Percentiles rank a stretch among this genome's conserved stretches.
Evolutionary conservation across 2,329 filamentous ascomycete species (phyloP).

Genomic region (Chaetoscypha palmicola): DNA sequence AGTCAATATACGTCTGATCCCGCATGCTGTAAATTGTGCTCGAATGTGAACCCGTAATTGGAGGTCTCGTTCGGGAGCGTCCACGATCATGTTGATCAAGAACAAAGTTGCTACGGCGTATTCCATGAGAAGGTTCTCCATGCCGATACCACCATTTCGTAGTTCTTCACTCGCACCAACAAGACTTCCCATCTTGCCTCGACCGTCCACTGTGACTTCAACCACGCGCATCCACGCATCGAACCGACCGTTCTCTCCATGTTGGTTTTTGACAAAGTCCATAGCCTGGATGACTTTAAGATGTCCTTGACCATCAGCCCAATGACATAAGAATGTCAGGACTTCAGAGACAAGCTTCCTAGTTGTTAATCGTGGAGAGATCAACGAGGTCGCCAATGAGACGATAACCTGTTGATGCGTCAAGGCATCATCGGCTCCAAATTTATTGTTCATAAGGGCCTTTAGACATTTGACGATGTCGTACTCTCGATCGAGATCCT

Average conservation of each 20-base stretch:
- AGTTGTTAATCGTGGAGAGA: slow-evolving; percentile 83
- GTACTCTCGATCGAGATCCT: slow-evolving; percentile 71
- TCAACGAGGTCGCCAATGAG: slow-evolving; percentile 77
- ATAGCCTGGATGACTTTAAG: slow-evolving; percentile 89
- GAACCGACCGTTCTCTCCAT: slow-evolving; percentile 89
- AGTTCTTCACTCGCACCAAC: slow-evolving; percentile 96
- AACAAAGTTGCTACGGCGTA: slow-evolving; percentile 94
- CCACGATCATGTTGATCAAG: slow-evolving; percentile 92
- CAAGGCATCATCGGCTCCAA: slow-evolving; percentile 92
- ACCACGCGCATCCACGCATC: slow-evolving; percentile 99
- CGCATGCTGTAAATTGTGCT: slow-evolving; percentile 91
- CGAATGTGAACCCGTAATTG: slow-evolving; percentile 90
- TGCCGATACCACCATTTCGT: slow-evolving; percentile 90
- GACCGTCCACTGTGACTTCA: slow-evolving; percentile 91
- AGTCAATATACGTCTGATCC: slow-evolving; percentile 84
- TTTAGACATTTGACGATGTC: slow-evolving; percentile 98
- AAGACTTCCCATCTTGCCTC: slow-evolving; percentile 97
- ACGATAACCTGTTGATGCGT: slow-evolving; percentile 84
- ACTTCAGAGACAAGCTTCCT: slow-evolving; percentile 94
- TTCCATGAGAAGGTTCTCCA: slow-evolving; percentile 99
- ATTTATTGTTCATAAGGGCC: slow-evolving; percentile 98
- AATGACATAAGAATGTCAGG: slow-evolving; percentile 91
- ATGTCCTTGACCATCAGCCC: slow-evolving; percentile 83
- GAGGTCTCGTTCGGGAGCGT: slow-evolving; percentile 81
- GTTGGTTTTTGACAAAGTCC: slow-evolving; percentile 81